phyloP scores from a whole-genome alignment of 768 basidiomycete genomes.

The Tricholoma saponaceum region DNA sequence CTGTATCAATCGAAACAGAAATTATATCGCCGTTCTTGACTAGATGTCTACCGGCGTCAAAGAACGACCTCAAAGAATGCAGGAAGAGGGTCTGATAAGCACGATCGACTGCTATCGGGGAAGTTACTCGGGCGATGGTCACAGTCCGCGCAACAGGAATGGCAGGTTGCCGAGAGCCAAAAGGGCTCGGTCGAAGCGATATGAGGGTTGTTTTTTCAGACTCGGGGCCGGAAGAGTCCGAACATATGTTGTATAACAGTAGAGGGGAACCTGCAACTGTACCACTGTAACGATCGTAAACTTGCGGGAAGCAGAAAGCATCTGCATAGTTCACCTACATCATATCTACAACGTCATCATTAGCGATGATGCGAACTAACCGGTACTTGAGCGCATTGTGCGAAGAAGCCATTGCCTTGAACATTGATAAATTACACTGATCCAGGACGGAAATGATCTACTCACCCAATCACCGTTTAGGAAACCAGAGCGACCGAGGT shows the following conservation, averaged over 20 bases:
- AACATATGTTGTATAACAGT: slow-evolving; percentile 51
- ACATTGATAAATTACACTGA: slow-evolving; percentile 7
- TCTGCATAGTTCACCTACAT: slow-evolving; percentile 25
- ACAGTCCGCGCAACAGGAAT: slow-evolving; percentile 68
- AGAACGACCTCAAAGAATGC: slow-evolving; percentile 57
- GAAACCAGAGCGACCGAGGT: slow-evolving; percentile 61
- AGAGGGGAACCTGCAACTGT: slow-evolving; percentile 40
- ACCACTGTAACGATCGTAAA: slow-evolving; percentile 28
- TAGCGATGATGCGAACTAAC: slow-evolving; percentile 53
- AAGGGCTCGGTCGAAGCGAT: slow-evolving; percentile 49
- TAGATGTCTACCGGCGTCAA: slow-evolving; percentile 48
- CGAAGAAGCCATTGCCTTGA: slow-evolving; percentile 50
- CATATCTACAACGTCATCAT: slow-evolving; percentile 37
- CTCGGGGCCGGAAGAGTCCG: slow-evolving; percentile 20
- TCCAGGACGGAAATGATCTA: background rate
- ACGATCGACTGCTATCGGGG: slow-evolving; percentile 64
- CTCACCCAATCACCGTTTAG: slow-evolving; percentile 78
- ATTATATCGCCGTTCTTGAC: slow-evolving; percentile 76
- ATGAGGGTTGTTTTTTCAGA: slow-evolving; percentile 20
- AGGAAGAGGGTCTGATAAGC: slow-evolving; percentile 61
- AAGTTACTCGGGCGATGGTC: slow-evolving; percentile 78
- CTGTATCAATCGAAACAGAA: slow-evolving; percentile 57
- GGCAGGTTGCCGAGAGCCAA: slow-evolving; percentile 51
- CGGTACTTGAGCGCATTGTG: slow-evolving; percentile 34
- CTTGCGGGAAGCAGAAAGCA: background rate